Evolutionary conservation across 2,329 filamentous ascomycete species (phyloP).

Genomic region (Teratosphaeria destructans): DNA sequence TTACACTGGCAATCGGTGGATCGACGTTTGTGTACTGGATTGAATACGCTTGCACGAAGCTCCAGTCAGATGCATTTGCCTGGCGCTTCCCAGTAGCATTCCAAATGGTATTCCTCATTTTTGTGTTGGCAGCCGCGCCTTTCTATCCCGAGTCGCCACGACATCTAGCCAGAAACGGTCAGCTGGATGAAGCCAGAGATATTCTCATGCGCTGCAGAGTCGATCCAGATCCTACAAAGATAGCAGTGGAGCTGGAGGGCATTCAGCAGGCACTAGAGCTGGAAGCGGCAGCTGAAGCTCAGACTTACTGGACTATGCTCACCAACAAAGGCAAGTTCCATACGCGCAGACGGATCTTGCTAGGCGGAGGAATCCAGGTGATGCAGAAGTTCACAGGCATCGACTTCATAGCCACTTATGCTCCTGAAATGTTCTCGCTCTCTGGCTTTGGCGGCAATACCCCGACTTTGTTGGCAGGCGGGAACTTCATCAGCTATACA

Average conservation of each 20-base stretch:
- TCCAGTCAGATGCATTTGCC: neutral
- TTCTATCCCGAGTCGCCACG: conserved; percentile 60
- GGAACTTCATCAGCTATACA: neutral
- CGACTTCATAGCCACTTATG: conserved; percentile 1
- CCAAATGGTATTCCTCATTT: conserved; percentile 52
- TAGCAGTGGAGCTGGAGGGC: neutral
- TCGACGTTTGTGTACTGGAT: conserved; percentile 1
- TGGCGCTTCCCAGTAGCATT: conserved; percentile 62
- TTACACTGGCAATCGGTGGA: neutral
- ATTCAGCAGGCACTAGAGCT: neutral
- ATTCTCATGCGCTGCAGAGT: conserved; percentile 35
- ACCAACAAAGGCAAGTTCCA: neutral
- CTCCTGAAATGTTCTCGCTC: conserved; percentile 1
- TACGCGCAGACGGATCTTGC: neutral
- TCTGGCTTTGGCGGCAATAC: neutral
- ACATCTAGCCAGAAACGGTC: conserved; percentile 54
- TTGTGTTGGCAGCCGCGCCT: conserved; percentile 34
- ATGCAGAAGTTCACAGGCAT: conserved; percentile 3
- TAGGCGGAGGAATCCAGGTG: neutral
- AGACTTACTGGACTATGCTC: conserved; percentile 1
- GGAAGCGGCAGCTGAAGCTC: neutral
- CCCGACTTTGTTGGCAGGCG: neutral
- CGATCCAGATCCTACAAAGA: neutral
- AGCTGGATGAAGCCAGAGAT: conserved; percentile 55
- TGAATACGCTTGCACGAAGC: conserved; percentile 2